Base-by-base conservation (phyloP, 345 rosid species). In the Eucalyptus tenuipes region DNA sequence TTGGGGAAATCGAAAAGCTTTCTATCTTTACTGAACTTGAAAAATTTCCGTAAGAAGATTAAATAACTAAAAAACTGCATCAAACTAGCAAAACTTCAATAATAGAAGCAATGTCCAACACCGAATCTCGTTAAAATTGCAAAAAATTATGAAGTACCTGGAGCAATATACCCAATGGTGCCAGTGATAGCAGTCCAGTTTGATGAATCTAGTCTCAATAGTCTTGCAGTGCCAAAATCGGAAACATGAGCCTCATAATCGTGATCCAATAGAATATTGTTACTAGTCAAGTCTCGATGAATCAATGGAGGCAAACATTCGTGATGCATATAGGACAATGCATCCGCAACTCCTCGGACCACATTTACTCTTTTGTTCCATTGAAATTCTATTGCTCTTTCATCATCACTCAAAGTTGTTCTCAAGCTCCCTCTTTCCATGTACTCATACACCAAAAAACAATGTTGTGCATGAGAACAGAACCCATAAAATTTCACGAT, bases 301-400 rank as follows among this genome's bases (percentile, higher is more conserved):
- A 61, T 61, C 17, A 61, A 12, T 0, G 7, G 1, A 61, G 31
- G 33, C 0, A 2, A 61, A 27, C 15, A 12, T 6, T 27, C 31
- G 7, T 61, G 68, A 61, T 29, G 71, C 71, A 61, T 61, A 29
- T 61, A 61, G 9, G 71, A 61, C 18, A 61, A 61, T 29, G 71
- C 71, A 6, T 61, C 0, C 0, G 5, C 71, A 61, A 61, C 71
- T 61, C 33, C 71, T 61, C 17, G 5, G 1, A 61, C 1, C 71
- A 29, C 10, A 29, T 61, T 61, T 29, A 61, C 33, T 1, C 37
- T 29, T 5, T 29, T 3, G 71, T n/a, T 18, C 71, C 71, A 29
- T 61, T 61, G 71, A 7, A 29, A 61, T 29, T 61, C 37, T 3
- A 7, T 61, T 29, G 37, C 71, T 61, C 71, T 61, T 29, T 29